Evolutionary conservation across 352 stramenopile species (phyloP).

Genomic region (Globisporangium splendens): DNA sequence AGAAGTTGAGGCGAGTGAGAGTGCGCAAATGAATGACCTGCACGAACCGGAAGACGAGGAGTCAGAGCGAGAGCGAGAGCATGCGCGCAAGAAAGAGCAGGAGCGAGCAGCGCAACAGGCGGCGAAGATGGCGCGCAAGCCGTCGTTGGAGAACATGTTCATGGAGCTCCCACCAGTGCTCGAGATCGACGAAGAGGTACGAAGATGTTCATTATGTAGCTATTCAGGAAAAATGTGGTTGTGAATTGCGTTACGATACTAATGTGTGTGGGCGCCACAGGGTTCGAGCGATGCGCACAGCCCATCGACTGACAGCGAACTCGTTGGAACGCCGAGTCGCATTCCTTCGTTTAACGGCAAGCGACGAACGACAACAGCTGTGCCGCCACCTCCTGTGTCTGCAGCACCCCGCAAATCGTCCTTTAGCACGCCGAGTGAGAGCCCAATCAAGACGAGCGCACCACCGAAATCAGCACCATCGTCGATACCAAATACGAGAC

Average conservation of each 20-base stretch:
- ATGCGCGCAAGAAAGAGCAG: constrained; percentile 14
- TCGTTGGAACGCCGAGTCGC: background rate
- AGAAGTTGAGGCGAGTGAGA: constrained; percentile 1
- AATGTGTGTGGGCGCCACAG: background rate
- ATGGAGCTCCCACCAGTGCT: constrained; percentile 39
- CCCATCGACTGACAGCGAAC: constrained; percentile 14
- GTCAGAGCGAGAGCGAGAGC: constrained; percentile 5
- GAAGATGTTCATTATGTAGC: background rate
- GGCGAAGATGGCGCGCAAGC: constrained; percentile 13
- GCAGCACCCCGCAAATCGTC: background rate
- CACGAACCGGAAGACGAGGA: constrained; percentile 21
- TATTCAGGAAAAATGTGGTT: background rate
- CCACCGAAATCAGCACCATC: constrained; percentile 21
- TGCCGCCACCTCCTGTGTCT: background rate
- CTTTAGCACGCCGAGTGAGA: constrained; percentile 3
- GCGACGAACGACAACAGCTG: background rate
- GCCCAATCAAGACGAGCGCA: constrained; percentile 5
- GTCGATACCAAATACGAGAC: constrained; percentile 20
- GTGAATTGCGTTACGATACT: background rate
- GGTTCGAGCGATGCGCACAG: constrained; percentile 20
- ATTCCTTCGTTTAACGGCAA: background rate
- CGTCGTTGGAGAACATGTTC: constrained; percentile 33
- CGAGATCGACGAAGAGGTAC: constrained; percentile 47
- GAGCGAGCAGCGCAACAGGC: constrained; percentile 10
- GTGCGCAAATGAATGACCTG: constrained; percentile 27